A percentile compares a stretch with the other conserved stretches of the same genome.
Conservation (phyloP, 1,139 yeast genomes). For the Groenewaldozyma sp. region DNA sequence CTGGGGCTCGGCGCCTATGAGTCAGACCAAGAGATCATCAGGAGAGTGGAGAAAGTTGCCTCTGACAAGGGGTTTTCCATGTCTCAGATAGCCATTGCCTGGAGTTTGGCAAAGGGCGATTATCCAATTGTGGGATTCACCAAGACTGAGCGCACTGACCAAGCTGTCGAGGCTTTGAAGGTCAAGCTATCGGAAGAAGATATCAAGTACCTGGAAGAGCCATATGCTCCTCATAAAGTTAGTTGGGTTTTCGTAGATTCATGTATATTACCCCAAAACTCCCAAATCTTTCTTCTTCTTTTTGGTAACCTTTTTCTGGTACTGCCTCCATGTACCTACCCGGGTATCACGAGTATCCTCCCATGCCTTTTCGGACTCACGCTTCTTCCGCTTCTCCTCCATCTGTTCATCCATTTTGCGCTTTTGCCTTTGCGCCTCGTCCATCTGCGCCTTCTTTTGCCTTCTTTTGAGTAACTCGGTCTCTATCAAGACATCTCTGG, state of each 20-base stretch:
- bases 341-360: constrained; percentile 52
- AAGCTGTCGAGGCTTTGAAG: constrained; percentile 39
- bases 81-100: constrained; percentile 48
- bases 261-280: constrained; percentile 1
- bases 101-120: constrained; percentile 44
- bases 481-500: constrained; percentile 38
- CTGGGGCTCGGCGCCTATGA: neutral
- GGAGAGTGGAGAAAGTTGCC: constrained; percentile 45
- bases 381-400: constrained; percentile 34
- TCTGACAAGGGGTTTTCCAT: constrained; percentile 37
- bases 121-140: constrained; percentile 49
- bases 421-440: constrained; percentile 36
- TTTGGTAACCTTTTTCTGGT: constrained; percentile 37
- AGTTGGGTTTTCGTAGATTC: too few species aligned
- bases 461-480: constrained; percentile 35
- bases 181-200: constrained; percentile 41
- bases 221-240: constrained; percentile 37
- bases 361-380: constrained; percentile 45
- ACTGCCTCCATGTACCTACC: constrained; percentile 54
- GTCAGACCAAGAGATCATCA: constrained; percentile 30
- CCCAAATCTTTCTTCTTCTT: constrained; percentile 26
- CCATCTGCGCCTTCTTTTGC: constrained; percentile 31
- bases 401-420: constrained; percentile 32
- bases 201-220: constrained; percentile 40
- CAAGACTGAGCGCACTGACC: constrained; percentile 43